Conservation (phyloP, 305 asterid species). For the Nicotiana rustica region DNA sequence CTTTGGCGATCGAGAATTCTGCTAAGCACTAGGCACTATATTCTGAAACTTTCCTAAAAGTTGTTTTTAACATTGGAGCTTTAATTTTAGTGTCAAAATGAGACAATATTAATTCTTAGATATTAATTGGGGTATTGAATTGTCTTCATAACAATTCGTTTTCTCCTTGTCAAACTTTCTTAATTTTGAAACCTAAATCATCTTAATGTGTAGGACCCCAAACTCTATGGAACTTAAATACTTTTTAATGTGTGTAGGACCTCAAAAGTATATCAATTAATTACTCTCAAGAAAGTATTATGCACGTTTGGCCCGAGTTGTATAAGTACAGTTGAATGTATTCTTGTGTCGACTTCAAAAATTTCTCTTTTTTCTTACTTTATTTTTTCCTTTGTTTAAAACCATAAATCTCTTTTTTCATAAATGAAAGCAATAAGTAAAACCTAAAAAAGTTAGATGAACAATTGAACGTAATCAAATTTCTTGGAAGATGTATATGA, state of each 20-base stretch:
- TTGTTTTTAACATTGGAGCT: too few relatives aligned
- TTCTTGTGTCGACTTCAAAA: background rate
- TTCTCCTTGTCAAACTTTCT: constrained; percentile 21
- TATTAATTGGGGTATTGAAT: background rate
- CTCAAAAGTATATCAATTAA: background rate
- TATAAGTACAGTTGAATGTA: background rate
- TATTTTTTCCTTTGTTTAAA: background rate
- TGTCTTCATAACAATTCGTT: background rate
- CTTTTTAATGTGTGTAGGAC: constrained; percentile 18
- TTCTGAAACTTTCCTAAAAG: too few relatives aligned
- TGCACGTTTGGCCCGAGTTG: background rate
- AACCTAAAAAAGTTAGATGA: too few relatives aligned
- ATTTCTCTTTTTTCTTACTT: too few relatives aligned
- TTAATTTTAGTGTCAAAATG: too few relatives aligned
- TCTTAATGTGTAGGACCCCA: background rate
- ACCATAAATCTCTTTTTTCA: background rate
- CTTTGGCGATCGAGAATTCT: too few relatives aligned
- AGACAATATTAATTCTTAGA: too few relatives aligned
- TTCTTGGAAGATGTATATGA: too few relatives aligned
- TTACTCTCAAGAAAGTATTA: background rate
- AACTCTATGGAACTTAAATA: background rate
- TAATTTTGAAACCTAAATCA: background rate
- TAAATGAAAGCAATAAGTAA: background rate
- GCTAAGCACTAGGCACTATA: too few relatives aligned
- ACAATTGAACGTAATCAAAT: background rate